These are phyloP conservation scores for Plectranthus barbatus DNA, from an alignment of 257 asterid species.

Conservation along the genomic window DNA sequence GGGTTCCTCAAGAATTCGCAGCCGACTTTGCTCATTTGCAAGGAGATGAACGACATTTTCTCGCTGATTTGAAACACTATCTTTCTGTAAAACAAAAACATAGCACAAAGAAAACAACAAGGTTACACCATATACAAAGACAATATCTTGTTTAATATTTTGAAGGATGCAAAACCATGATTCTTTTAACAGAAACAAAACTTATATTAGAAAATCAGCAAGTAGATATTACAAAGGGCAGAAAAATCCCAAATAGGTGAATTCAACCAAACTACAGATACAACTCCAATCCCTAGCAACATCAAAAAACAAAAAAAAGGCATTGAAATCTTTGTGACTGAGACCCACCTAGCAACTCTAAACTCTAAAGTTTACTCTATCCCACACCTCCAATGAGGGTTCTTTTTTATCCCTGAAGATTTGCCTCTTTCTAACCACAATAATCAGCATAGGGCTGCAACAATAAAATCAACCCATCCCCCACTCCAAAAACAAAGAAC, in stretches of 20 bases:
- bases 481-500: background rate
- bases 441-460: background rate
- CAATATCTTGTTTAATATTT: background rate
- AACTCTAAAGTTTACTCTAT: background rate
- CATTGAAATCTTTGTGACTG: background rate
- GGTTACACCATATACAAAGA: background rate
- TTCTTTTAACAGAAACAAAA: background rate
- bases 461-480: no score
- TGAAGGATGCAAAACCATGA: background rate
- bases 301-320: background rate
- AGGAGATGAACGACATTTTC: conserved; percentile 91
- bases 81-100: conserved; percentile 57
- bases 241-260: background rate
- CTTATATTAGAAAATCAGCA: background rate
- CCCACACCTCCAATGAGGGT: background rate
- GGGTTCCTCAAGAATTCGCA: conserved; percentile 67
- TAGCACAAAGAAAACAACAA: background rate
- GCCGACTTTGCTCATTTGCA: conserved; percentile 88
- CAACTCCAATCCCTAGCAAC: background rate
- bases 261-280: background rate
- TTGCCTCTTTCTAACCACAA: background rate
- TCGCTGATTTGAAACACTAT: conserved; percentile 84
- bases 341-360: background rate
- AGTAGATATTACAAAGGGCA: background rate
- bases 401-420: background rate